Percentiles rank a stretch among this genome's conserved stretches.
Conservation (phyloP, 1,284 basidiomycete species). For the Cystobasidiaceae sp. region DNA sequence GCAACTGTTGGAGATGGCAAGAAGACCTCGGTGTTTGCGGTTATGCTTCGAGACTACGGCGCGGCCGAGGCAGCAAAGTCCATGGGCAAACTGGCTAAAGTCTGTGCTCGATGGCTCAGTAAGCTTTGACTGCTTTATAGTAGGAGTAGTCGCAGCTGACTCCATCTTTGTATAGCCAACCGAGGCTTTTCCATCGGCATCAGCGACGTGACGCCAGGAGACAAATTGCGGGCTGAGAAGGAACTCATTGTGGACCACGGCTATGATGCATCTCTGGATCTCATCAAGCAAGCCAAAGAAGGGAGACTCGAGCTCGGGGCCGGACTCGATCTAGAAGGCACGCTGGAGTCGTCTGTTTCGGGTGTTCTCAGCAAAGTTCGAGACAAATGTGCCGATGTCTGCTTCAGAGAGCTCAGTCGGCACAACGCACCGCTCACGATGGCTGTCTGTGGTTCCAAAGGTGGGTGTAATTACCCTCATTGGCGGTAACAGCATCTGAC, state of each 20-base stretch:
- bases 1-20: slow-evolving; percentile 96
- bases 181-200: slow-evolving; percentile 98
- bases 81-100: slow-evolving; percentile 94
- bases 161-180: slow-evolving; percentile 61
- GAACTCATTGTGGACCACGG: slow-evolving; percentile 81
- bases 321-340: slow-evolving; percentile 95
- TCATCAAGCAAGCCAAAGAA: slow-evolving; percentile 83
- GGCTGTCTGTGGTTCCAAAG: slow-evolving; percentile 99
- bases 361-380: slow-evolving; percentile 89
- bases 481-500: not conserved
- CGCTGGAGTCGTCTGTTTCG: slow-evolving; percentile 91
- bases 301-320: slow-evolving; percentile 93
- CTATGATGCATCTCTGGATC: slow-evolving; percentile 78
- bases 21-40: slow-evolving; percentile 98
- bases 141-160: not conserved
- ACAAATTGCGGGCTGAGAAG: slow-evolving; percentile 71
- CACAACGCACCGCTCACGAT: slow-evolving; percentile 98
- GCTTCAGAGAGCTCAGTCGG: slow-evolving; percentile 93
- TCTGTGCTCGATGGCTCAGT: slow-evolving; percentile 92
- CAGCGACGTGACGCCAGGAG: slow-evolving; percentile 96
- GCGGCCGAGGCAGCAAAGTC: slow-evolving; percentile 87
- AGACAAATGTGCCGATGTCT: slow-evolving; percentile 92
- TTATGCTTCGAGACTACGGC: slow-evolving; percentile 95
- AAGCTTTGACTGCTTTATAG: slow-evolving; percentile 42
- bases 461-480: slow-evolving; percentile 48